Evolutionary conservation across 805 yeast species (phyloP), one percentile per base, ranked within the genome.

Genomic region (Metschnikowia henanensis): DNA sequence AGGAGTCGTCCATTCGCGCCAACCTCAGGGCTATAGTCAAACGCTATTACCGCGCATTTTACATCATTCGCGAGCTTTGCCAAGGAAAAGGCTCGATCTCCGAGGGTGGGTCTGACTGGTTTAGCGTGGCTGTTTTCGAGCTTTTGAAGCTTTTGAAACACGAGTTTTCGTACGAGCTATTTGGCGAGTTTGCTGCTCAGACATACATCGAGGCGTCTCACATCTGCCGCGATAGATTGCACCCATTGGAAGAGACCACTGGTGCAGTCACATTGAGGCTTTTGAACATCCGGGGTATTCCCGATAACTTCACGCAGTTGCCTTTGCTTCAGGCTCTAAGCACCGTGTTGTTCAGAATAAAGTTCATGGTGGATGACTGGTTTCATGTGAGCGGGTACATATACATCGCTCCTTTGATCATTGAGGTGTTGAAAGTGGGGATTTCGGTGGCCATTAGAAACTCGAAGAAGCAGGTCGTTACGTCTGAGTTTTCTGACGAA

Each of bases 401-500:
- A 32, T 94, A 87, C 60, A 61, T 86, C 16, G 67, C 89, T 35
- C 97, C 98, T 1, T 65, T 92, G 49, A 63, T 92, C 37, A 77
- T 80, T 13, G 76, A 76, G 43, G 86, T 87, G 6, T 67, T 90
- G 51, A 80, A 80, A 42, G 77, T 74, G 35, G 94, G 95, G 46
- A 83, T 80, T 44, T 64, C 58, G 1, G 77, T 74, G 32, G 77
- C 85, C 1, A 55, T 77, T 41, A 75, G 70, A 49, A 79, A 77
- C 54, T 70, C 82, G 3, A 72, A 70, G 35, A 82, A 80, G 56
- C 59, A 63, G 38, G 66, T 64, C 5, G 68, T 75, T 1, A 83
- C 81, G 23, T 70, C 83, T 2, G 95, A 87, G 55, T 86, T 83
- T 60, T 77, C 77, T 23, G 92, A 88, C 43, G 96, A 87, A 60